Base-by-base conservation (phyloP, 495 filamentous ascomycete genomes). In the Podospora appendiculata region DNA sequence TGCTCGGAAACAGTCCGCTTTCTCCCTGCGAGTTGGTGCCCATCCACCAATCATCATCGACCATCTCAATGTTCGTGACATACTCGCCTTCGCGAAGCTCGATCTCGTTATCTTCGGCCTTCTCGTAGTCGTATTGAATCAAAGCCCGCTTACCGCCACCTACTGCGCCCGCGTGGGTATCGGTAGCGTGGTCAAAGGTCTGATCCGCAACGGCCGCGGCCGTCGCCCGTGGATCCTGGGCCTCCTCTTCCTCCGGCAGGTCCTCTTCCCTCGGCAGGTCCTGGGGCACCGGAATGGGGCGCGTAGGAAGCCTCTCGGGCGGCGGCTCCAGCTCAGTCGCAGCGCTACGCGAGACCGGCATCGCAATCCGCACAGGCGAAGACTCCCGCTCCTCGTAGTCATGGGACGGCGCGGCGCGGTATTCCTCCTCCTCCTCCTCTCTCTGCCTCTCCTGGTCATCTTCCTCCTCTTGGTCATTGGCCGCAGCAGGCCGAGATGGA, bases 41-140 rank as follows among this genome's bases (percentile, higher is more conserved):
- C 78, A 93, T 84, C 93, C 93, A 99, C 93, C 93, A 99, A 64
- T 97, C 92, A 44, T 81, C 79, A 56, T 98, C 94, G 2, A 98
- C 90, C 89, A 95, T 94, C 43, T 99, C 90, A 61, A 99, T 95
- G 55, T 96, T 83, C n/a, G 84, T 91, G 36, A 99, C 85, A 58
- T 84, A 81, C 51, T 95, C 89, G 14, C 90, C 90, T 68, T 99
- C 93, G n/a, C 75, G 76, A 4, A 99, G 76, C 51, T 95, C 88
- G 41, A 97, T 74, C 66, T 99, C 93, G 63, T 99, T 99, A 51
- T 95, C 89, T 68, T 99, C 93, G 3, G 88, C 90, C 64, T 91
- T 96, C 54, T 96, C 91, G 58, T 99, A 99, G 62, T 99, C 94
- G 66, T 89, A 99, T 55, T 94, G 86, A 44, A 91, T 78, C 34